phyloP scores from a whole-genome alignment of 2,329 filamentous ascomycete genomes.

The Verticillium isaacii region DNA sequence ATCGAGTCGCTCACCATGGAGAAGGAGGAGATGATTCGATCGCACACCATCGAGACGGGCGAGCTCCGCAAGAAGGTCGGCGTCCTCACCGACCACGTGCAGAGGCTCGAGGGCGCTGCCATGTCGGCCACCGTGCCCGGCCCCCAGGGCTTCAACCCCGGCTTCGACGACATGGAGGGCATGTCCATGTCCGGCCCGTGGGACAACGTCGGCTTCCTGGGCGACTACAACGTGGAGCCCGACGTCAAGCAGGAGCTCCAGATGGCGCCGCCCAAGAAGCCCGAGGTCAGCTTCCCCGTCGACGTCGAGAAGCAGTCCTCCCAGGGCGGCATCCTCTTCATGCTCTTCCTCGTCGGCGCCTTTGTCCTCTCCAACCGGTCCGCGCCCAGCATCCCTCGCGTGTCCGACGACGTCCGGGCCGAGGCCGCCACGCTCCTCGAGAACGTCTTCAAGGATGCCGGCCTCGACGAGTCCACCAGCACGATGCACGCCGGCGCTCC shows the following conservation, averaged over 20 bases:
- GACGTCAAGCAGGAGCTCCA: slow-evolving; percentile 58
- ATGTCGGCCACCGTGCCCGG: slow-evolving; percentile 38
- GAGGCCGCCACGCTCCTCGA: slow-evolving; percentile 74
- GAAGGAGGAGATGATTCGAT: slow-evolving; percentile 86
- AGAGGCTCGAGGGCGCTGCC: slow-evolving; percentile 62
- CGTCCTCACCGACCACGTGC: slow-evolving; percentile 69
- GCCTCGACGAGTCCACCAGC: slow-evolving; percentile 45
- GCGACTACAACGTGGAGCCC: slow-evolving; percentile 61
- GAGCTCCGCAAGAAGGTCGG: slow-evolving; percentile 90
- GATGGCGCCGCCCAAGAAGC: slow-evolving; percentile 50
- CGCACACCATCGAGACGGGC: slow-evolving; percentile 83
- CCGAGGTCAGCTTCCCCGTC: slow-evolving; percentile 36
- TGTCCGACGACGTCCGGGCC: slow-evolving; percentile 75
- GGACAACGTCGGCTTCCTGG: slow-evolving; percentile 77
- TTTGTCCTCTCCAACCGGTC: slow-evolving; percentile 88
- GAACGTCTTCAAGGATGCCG: slow-evolving; percentile 77
- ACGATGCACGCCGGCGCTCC: slow-evolving; percentile 40
- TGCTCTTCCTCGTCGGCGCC: slow-evolving; percentile 94
- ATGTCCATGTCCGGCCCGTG: slow-evolving; percentile 77
- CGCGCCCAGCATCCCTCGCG: slow-evolving; percentile 66
- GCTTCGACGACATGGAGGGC: slow-evolving; percentile 78
- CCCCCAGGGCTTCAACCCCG: slow-evolving; percentile 60
- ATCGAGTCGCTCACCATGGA: slow-evolving; percentile 75
- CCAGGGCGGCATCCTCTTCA: slow-evolving; percentile 79
- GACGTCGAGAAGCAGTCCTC: slow-evolving; percentile 62